Percentiles rank a stretch among this genome's conserved stretches.
Conservation (phyloP, 1,284 basidiomycete species). For the Naganishia cerealis region DNA sequence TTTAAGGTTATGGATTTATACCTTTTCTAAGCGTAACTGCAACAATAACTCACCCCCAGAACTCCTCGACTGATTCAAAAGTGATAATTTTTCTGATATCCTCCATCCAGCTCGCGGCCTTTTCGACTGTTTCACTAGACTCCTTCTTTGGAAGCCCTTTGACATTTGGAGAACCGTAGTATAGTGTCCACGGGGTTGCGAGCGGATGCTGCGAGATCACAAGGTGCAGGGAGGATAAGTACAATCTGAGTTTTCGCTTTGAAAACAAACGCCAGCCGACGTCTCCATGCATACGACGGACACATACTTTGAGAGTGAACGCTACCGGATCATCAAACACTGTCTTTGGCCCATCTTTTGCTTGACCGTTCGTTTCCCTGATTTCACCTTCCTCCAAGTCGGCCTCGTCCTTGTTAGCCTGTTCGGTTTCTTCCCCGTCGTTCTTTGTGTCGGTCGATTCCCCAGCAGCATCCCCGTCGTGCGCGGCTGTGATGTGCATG, state of each 20-base stretch:
- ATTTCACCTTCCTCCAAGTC: slow-evolving; percentile 29
- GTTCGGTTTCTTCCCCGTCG: background rate
- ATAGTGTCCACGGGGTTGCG: slow-evolving; percentile 91
- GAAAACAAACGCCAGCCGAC: background rate
- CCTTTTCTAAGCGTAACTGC: background rate
- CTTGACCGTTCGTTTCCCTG: slow-evolving; percentile 24
- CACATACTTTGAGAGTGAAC: slow-evolving; percentile 83
- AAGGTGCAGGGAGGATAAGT: background rate
- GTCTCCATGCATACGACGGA: slow-evolving; percentile 1
- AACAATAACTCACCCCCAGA: slow-evolving; percentile 75
- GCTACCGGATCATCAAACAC: slow-evolving; percentile 65
- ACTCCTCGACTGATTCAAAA: slow-evolving; percentile 93
- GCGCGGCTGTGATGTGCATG: slow-evolving; percentile 21
- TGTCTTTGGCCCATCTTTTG: slow-evolving; percentile 33
- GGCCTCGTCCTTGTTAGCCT: slow-evolving; percentile 12
- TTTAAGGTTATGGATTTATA: background rate
- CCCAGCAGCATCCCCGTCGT: background rate
- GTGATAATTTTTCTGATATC: slow-evolving; percentile 91
- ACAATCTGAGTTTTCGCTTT: no score
- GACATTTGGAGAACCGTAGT: slow-evolving; percentile 90
- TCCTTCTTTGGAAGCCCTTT: slow-evolving; percentile 84
- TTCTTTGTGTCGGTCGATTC: slow-evolving; percentile 9
- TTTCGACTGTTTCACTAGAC: slow-evolving; percentile 51
- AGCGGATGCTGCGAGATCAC: slow-evolving; percentile 72
- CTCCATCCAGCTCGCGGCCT: slow-evolving; percentile 85